Evolutionary conservation across 192 early-diverging fungal species (phyloP).

Genomic region (Coemansia interrupta): DNA sequence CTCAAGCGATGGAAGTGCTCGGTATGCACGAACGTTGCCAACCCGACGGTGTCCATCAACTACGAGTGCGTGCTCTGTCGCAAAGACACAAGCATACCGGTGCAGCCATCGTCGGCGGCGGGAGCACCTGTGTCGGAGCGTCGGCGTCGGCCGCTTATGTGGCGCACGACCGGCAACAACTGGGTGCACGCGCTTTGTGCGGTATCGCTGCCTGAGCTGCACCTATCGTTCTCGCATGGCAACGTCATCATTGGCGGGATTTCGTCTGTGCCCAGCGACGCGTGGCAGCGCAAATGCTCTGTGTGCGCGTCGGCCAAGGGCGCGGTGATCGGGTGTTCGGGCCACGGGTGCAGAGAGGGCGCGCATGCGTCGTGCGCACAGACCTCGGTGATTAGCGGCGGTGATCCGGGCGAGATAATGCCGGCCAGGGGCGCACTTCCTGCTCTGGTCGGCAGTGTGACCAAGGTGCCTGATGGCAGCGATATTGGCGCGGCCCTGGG

Average conservation of each 20-base stretch:
- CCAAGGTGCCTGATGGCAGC: not conserved
- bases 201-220: conserved; percentile 55
- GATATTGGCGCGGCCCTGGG: not conserved
- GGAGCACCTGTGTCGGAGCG: conserved; percentile 5
- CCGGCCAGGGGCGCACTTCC: not conserved
- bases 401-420: not conserved
- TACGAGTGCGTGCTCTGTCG: conserved; percentile 66
- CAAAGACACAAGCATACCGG: conserved; percentile 12
- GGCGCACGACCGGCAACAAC: conserved; percentile 68
- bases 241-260: conserved; percentile 32
- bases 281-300: conserved; percentile 33
- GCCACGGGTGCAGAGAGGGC: conserved; percentile 16
- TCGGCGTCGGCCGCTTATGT: conserved; percentile 54
- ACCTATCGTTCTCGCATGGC: conserved; percentile 35
- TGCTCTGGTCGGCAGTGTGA: too few species aligned
- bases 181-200: conserved; percentile 76
- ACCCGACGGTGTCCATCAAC: conserved; percentile 58
- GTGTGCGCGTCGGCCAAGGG: conserved; percentile 21
- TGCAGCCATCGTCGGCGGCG: not conserved
- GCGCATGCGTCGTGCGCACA: conserved; percentile 31
- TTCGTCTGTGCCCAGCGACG: conserved; percentile 16
- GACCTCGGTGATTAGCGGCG: not conserved
- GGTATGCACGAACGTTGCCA: conserved; percentile 59
- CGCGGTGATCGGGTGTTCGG: conserved; percentile 18
- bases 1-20: conserved; percentile 57